Conservation (phyloP, 148 eudicot genomes). For the Cornus controversa region DNA sequence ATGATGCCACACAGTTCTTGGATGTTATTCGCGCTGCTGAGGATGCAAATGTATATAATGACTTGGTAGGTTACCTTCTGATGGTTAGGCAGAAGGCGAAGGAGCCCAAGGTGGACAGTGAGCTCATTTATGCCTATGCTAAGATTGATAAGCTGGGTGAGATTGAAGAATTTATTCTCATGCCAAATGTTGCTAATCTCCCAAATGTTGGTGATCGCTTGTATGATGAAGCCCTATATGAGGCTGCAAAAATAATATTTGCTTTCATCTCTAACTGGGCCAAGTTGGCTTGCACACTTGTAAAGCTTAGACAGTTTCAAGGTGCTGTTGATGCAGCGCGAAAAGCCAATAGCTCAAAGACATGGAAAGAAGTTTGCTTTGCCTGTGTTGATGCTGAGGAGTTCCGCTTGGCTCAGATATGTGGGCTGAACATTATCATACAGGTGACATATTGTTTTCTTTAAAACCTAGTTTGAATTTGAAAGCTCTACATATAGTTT, state of each 20-base stretch:
- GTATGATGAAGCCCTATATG: constrained; percentile 89
- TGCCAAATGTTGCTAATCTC: constrained; percentile 98
- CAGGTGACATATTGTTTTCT: constrained; percentile 44
- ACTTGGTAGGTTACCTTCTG: constrained; percentile 81
- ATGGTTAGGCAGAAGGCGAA: constrained; percentile 93
- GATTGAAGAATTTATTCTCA: constrained; percentile 88
- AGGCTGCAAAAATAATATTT: constrained; percentile 91
- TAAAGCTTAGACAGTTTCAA: constrained; percentile 85
- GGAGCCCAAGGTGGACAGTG: constrained; percentile 98
- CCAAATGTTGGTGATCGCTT: constrained; percentile 89
- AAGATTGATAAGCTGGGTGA: constrained; percentile 91
- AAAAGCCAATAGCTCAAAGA: constrained; percentile 92
- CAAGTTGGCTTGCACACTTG: constrained; percentile 80
- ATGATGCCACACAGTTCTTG: constrained; percentile 87
- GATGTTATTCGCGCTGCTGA: constrained; percentile 85
- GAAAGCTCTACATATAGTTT: background rate
- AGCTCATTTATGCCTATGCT: constrained; percentile 96
- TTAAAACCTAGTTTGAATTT: background rate
- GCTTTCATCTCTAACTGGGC: constrained; percentile 97
- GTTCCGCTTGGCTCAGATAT: constrained; percentile 96
- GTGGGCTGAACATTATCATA: constrained; percentile 92
- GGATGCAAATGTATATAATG: constrained; percentile 83
- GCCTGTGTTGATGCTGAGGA: constrained; percentile 99
- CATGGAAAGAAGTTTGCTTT: constrained; percentile 98
- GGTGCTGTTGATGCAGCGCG: constrained; percentile 99